phyloP scores from a whole-genome alignment of 1,284 basidiomycete genomes.

The Pisolithus thermaeus region DNA sequence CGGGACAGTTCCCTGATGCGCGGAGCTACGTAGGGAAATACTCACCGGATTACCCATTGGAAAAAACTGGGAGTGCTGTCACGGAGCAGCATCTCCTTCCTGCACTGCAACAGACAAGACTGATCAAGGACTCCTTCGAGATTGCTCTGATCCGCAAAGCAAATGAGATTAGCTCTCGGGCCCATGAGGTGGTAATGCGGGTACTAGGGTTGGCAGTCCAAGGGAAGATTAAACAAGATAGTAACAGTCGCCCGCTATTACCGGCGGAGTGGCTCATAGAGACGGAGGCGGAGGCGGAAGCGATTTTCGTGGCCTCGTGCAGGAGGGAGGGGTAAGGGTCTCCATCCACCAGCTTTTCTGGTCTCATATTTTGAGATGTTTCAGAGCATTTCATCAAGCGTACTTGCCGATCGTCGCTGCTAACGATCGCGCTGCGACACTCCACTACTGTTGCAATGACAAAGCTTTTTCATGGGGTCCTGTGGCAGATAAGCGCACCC shows the following conservation, averaged over 20 bases:
- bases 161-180: constrained; percentile 78
- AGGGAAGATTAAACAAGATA: constrained; percentile 40
- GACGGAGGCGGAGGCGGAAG: constrained; percentile 88
- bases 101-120: constrained; percentile 71
- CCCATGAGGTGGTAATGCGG: constrained; percentile 89
- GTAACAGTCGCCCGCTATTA: constrained; percentile 47
- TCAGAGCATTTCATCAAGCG: constrained; percentile 77
- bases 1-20: constrained; percentile 51
- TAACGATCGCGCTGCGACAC: constrained; percentile 75
- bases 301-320: constrained; percentile 84
- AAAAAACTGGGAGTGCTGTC: constrained; percentile 27
- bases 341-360: neutral
- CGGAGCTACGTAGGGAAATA: constrained; percentile 17
- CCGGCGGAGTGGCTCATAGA: constrained; percentile 81
- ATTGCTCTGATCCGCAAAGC: constrained; percentile 71
- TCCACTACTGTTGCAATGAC: constrained; percentile 89
- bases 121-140: constrained; percentile 73
- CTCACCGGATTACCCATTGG: constrained; percentile 1
- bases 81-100: constrained; percentile 59
- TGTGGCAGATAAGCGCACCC: constrained; percentile 47
- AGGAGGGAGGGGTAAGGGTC: constrained; percentile 69
- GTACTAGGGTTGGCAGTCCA: constrained; percentile 73
- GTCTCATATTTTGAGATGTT: constrained; percentile 2
- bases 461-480: constrained; percentile 77
- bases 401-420: constrained; percentile 89